Base-by-base conservation (phyloP, 441 rosid species). In the Hura crepitans region DNA sequence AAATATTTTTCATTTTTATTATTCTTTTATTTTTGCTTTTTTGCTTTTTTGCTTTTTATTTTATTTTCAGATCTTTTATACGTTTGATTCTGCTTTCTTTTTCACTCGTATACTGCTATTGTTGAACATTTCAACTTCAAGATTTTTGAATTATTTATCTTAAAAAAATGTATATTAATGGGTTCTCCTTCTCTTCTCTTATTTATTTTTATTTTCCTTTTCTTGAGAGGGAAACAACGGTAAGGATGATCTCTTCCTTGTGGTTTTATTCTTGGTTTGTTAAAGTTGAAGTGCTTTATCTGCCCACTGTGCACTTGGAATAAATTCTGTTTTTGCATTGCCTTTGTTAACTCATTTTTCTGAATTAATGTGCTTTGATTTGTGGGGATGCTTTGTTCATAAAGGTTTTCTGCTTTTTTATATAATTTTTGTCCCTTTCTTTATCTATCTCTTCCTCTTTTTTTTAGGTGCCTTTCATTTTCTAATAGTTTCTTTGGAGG, bases 241-340 rank as follows among this genome's bases (percentile, higher is more conserved):
- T 31, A 17, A 28, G 35, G 20, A 15, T 15, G 33, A 11, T 67
- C 25, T 25, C n/a, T 49, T 22, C 1, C 37, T 25, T 74, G 64
- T 59, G 74, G 64, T 70, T 69, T 59, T 78, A 76, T 77, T 74
- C 78, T 60, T 55, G 61, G 70, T 74, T 77, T 74, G 72, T 65
- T 69, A 58, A 73, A 59, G 72, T 75, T 78, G 69, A 62, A 70
- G 60, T 66, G 69, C 79, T 74, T 74, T 69, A 64, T 65, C 63
- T 81, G n/a, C 42, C 61, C 74, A 65, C 70, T 72, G 76, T 65
- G 69, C 62, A 46, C 70, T 6, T 55, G 71, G 85, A 76, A 84
- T 84, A 77, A 82, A 84, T 82, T 84, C 87, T 76, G 85, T 74
- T 39, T 68, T 54, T 66, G 43, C 73, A 51, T 55, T 66, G 59